Evolutionary conservation across 176 grass and related monocot genomes (phyloP), one percentile per base, ranked within the genome.

Genomic region (Oryza punctata): DNA sequence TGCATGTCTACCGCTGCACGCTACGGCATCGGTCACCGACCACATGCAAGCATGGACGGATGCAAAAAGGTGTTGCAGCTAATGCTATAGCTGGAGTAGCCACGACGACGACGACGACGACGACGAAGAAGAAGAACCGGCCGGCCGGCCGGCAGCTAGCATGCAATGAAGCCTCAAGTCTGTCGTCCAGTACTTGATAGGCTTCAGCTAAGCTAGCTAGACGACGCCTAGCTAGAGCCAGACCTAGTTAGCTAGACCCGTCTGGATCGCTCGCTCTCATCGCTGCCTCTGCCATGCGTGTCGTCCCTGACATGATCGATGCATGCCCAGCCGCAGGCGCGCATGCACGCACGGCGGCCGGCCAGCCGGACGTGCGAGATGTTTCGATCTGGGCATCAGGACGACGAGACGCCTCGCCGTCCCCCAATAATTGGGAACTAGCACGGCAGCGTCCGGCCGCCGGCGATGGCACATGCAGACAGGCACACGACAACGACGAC

Each of bases 251-350:
- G 40, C 40, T 41, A 16, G 52, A 57, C 52, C 52, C 19, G 52
- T 57, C 49, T 47, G n/a, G n/a, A n/a, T n/a, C 60, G 25, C 68
- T 40, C 32, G 32, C n/a, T n/a, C n/a, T n/a, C n/a, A n/a, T n/a
- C n/a, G n/a, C n/a, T n/a, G 49, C 16, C 25, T 61, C 65, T 8
- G 66, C 37, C 49, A 41, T 26, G 50, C 33, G 49, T 52, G 49
- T 45, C 60, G 26, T 23, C 64, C 18, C 69, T 67, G 69, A 74
- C 77, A 54, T 66, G 77, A 80, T 66, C 11, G 84, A 73, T 30
- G 77, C 76, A 41, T 4, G 84, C 76, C 13, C 12, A 45, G 54
- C 15, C 29, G 54, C 43, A 71, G 67, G 67, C 78, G 66, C 12
- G 47, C 47, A 50, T 15, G 47, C 19, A 21, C 19, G 52, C 3